These are phyloP conservation scores for Hymenoscyphus albidus DNA, from an alignment of 2,329 filamentous ascomycete genomes.

Conservation along the genomic window DNA sequence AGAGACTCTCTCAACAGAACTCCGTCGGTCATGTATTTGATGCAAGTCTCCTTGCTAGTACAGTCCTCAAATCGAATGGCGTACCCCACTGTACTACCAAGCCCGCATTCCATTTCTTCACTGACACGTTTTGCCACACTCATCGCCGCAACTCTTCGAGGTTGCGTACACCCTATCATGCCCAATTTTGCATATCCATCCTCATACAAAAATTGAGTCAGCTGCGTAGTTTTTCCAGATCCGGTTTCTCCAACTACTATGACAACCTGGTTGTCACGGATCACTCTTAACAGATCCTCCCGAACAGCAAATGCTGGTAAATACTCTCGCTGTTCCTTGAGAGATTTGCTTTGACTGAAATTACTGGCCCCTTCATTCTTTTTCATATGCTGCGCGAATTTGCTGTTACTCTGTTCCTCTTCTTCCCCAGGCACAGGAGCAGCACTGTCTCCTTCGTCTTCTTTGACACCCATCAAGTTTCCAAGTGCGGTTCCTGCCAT, in stretches of 20 bases:
- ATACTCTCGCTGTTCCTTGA: slow-evolving; percentile 88
- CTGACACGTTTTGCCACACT: slow-evolving; percentile 97
- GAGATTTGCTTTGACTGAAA: slow-evolving; percentile 88
- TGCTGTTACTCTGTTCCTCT: slow-evolving; percentile 60
- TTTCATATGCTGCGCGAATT: slow-evolving; percentile 89
- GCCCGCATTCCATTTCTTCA: slow-evolving; percentile 93
- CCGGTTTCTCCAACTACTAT: slow-evolving; percentile 97
- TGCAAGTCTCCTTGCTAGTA: slow-evolving; percentile 88
- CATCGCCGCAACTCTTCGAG: slow-evolving; percentile 95
- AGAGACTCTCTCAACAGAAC: slow-evolving; percentile 89
- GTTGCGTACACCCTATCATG: slow-evolving; percentile 95
- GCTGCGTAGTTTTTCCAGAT: slow-evolving; percentile 94
- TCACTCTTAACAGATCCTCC: slow-evolving; percentile 86
- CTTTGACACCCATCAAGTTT: slow-evolving; percentile 93
- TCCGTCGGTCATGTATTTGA: slow-evolving; percentile 99
- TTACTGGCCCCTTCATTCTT: slow-evolving; percentile 80
- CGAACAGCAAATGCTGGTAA: slow-evolving; percentile 94
- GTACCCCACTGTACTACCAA: slow-evolving; percentile 88
- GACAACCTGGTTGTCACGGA: slow-evolving; percentile 93
- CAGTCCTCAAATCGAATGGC: slow-evolving; percentile 98
- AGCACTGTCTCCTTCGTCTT: slow-evolving; percentile 88
- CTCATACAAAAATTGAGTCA: slow-evolving; percentile 94
- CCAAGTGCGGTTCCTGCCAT: slow-evolving; percentile 87
- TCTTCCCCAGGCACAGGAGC: slow-evolving; percentile 71
- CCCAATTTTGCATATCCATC: slow-evolving; percentile 86